These are phyloP conservation scores for Pythium phragmitis DNA, from an alignment of 352 stramenopile species.

Conservation along the genomic window DNA sequence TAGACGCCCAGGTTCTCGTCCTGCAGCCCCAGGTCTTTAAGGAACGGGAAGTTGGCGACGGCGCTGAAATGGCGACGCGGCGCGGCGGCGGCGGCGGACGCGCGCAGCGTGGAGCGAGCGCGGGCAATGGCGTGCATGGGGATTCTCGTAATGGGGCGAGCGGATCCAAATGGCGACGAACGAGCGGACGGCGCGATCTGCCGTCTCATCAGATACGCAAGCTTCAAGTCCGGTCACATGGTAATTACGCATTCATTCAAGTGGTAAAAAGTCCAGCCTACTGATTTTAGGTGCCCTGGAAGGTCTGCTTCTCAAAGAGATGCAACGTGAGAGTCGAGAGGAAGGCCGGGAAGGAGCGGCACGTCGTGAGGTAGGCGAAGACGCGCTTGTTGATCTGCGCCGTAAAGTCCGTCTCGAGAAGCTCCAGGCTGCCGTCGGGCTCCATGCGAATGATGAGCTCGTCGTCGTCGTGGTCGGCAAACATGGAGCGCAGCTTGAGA, in stretches of 20 bases:
- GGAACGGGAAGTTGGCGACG: constrained; percentile 65
- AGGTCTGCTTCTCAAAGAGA: constrained; percentile 91
- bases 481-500: constrained; percentile 76
- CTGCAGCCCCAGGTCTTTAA: constrained; percentile 75
- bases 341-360: constrained; percentile 88
- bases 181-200: constrained; percentile 1
- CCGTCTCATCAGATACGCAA: constrained; percentile 21
- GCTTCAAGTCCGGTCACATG: constrained; percentile 20
- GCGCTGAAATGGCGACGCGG: constrained; percentile 42
- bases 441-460: constrained; percentile 86
- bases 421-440: constrained; percentile 61
- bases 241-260: constrained; percentile 12
- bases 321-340: constrained; percentile 85
- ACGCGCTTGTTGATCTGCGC: constrained; percentile 60
- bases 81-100: constrained; percentile 1
- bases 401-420: constrained; percentile 84
- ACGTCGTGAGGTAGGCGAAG: constrained; percentile 73
- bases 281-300: constrained; percentile 50
- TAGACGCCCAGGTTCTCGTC: constrained; percentile 87
- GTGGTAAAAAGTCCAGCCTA: constrained; percentile 9
- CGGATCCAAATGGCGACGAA: constrained; percentile 18
- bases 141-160: neutral
- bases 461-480: constrained; percentile 83
- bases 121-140: constrained; percentile 27
- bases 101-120: constrained; percentile 9